Percentiles rank a stretch among this genome's conserved stretches.
Conservation (phyloP, 805 yeast species). For the Metschnikowia santaceciliae region DNA sequence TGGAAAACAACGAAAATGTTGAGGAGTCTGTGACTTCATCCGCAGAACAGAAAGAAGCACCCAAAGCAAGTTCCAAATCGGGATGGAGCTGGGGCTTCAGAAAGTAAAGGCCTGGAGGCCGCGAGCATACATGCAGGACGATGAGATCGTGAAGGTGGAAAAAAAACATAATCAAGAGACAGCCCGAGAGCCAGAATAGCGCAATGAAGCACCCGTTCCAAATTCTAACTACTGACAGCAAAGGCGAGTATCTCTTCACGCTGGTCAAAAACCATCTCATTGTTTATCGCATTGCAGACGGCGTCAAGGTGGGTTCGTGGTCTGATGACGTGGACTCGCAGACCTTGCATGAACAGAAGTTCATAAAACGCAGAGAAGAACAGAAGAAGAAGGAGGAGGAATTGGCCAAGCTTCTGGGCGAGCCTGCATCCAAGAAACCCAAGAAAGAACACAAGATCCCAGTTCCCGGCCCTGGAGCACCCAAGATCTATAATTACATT, state of each 20-base stretch:
- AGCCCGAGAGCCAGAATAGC: neutral
- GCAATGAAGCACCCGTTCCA: slow-evolving; percentile 72
- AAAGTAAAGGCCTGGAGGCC: slow-evolving; percentile 4
- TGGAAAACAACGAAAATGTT: neutral
- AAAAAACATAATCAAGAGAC: neutral
- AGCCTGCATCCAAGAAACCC: slow-evolving; percentile 11
- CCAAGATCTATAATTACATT: slow-evolving; percentile 62
- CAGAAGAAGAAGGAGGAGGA: slow-evolving; percentile 18
- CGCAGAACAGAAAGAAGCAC: neutral
- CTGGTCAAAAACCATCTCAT: slow-evolving; percentile 58
- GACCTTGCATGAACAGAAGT: slow-evolving; percentile 44
- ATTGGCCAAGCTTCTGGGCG: slow-evolving; percentile 9
- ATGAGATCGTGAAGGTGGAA: slow-evolving; percentile 7
- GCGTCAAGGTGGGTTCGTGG: slow-evolving; percentile 56
- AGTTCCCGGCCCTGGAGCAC: slow-evolving; percentile 54
- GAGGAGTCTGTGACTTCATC: neutral
- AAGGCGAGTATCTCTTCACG: slow-evolving; percentile 49
- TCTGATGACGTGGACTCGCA: slow-evolving; percentile 53
- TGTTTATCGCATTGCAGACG: slow-evolving; percentile 42
- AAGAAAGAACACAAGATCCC: slow-evolving; percentile 17
- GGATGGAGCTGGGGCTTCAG: slow-evolving; percentile 18
- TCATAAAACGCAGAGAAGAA: slow-evolving; percentile 25
- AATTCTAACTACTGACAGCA: slow-evolving; percentile 41
- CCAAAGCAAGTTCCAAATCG: slow-evolving; percentile 4
- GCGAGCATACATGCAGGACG: slow-evolving; percentile 10